Evolutionary conservation across 1,284 basidiomycete genomes (phyloP).

Genomic region (Pseudozyma flocculosa): DNA sequence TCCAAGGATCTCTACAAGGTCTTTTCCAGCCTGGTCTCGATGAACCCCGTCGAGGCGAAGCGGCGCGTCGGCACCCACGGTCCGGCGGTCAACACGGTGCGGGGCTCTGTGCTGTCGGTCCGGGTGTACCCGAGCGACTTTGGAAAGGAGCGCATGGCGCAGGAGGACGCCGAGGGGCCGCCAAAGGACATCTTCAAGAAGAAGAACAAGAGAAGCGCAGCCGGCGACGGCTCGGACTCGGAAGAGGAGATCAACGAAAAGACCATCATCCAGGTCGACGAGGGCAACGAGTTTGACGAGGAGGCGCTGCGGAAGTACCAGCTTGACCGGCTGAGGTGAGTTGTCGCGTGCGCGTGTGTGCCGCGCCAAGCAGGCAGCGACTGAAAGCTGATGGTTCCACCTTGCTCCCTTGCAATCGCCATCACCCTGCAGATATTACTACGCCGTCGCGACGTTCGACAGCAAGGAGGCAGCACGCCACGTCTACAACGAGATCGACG

Average conservation of each 20-base stretch:
- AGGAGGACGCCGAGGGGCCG: conserved; percentile 87
- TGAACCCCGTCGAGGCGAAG: conserved; percentile 25
- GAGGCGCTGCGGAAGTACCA: conserved; percentile 89
- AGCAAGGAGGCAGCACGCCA: conserved; percentile 74
- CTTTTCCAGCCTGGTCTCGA: conserved; percentile 78
- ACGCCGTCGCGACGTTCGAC: conserved; percentile 91
- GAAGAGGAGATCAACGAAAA: conserved; percentile 50
- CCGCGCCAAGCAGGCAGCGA: no score
- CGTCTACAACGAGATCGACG: conserved; percentile 83
- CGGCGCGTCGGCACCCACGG: conserved; percentile 1
- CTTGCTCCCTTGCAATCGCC: no score
- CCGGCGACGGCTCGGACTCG: conserved; percentile 66
- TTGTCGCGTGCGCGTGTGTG: conserved; percentile 7
- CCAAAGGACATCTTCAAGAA: conserved; percentile 75
- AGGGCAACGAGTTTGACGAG: conserved; percentile 66
- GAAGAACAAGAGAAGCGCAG: conserved; percentile 19
- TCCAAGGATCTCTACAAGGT: conserved; percentile 89
- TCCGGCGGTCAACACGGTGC: conserved; percentile 33
- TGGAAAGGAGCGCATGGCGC: conserved; percentile 81
- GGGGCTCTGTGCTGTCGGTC: conserved; percentile 44
- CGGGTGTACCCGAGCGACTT: conserved; percentile 90
- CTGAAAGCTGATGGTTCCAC: no score
- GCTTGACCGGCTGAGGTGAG: conserved; percentile 83
- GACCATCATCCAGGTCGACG: conserved; percentile 59
- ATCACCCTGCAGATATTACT: conserved; percentile 87